Evolutionary conservation across 257 asterid genomes (phyloP).

Genomic region (Ilex asprella): DNA sequence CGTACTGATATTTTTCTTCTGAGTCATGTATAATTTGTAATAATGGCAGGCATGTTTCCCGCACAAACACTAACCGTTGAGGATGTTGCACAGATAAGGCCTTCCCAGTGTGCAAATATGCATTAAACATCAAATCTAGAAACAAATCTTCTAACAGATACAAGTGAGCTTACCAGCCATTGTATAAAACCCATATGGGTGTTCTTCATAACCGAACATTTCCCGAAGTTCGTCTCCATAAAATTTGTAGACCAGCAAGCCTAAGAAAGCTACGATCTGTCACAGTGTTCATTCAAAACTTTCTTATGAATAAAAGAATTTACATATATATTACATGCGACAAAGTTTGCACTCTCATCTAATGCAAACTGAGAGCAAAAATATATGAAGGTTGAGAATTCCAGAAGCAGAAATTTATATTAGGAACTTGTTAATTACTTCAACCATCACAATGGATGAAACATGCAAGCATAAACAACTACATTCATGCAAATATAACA

Average conservation of each 20-base stretch:
- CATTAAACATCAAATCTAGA: not conserved
- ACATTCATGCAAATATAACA: no score
- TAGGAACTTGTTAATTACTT: not conserved
- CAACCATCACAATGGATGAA: not conserved
- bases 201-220: slow-evolving; percentile 98
- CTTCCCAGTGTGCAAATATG: not conserved
- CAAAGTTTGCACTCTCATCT: not conserved
- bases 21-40: no score
- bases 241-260: slow-evolving; percentile 87
- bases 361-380: not conserved
- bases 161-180: slow-evolving; percentile 68
- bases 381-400: not conserved
- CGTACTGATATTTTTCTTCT: no score
- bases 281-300: slow-evolving; percentile 24
- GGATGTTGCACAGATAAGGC: not conserved
- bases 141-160: slow-evolving; percentile 8
- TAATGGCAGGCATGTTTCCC: no score
- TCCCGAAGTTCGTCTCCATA: slow-evolving; percentile 95
- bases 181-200: slow-evolving; percentile 93
- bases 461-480: not conserved
- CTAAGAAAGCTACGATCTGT: slow-evolving; percentile 93
- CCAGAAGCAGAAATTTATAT: no score
- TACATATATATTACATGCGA: not conserved
- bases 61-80: no score
- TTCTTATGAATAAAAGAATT: not conserved